phyloP scores from a whole-genome alignment of 345 rosid genomes.

The Arabis alpina region DNA sequence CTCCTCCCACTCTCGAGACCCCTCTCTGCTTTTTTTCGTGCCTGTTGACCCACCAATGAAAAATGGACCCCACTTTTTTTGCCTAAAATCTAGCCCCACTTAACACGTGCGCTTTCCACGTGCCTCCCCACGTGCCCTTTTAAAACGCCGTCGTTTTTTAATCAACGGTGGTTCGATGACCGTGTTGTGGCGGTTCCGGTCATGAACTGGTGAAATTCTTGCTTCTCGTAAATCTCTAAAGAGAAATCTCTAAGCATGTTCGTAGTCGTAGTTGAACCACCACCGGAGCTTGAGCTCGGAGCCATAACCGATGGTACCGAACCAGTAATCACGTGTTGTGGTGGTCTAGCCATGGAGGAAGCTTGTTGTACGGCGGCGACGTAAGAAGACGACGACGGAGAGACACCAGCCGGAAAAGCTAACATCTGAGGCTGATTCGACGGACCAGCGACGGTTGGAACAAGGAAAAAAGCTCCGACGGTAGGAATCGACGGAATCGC shows the following conservation, averaged over 20 bases:
- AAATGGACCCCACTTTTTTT: conserved; percentile 44
- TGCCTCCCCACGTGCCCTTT: conserved; percentile 48
- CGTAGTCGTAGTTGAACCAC: conserved; percentile 38
- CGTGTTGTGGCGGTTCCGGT: conserved; percentile 38
- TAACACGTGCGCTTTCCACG: conserved; percentile 56
- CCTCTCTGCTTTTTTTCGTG: conserved; percentile 29
- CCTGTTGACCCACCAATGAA: conserved; percentile 56
- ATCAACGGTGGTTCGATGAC: conserved; percentile 59
- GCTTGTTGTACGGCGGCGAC: conserved; percentile 61
- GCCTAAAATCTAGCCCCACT: conserved; percentile 55
- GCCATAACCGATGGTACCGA: conserved; percentile 57
- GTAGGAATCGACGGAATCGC: conserved; percentile 76
- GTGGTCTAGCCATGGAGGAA: conserved; percentile 41
- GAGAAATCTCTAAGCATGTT: conserved; percentile 79
- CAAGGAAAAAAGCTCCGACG: conserved; percentile 63
- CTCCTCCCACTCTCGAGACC: conserved; percentile 26
- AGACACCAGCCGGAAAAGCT: conserved; percentile 59
- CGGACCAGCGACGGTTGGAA: conserved; percentile 52
- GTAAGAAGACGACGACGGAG: conserved; percentile 48
- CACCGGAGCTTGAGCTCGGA: conserved; percentile 59
- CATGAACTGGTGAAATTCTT: conserved; percentile 71
- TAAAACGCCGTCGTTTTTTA: conserved; percentile 4
- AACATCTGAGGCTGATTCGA: conserved; percentile 60
- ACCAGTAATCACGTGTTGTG: conserved; percentile 25
- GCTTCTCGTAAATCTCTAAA: conserved; percentile 69